Conservation (phyloP, 2,329 filamentous ascomycete genomes). For the Pseudodiploospora longispora region DNA sequence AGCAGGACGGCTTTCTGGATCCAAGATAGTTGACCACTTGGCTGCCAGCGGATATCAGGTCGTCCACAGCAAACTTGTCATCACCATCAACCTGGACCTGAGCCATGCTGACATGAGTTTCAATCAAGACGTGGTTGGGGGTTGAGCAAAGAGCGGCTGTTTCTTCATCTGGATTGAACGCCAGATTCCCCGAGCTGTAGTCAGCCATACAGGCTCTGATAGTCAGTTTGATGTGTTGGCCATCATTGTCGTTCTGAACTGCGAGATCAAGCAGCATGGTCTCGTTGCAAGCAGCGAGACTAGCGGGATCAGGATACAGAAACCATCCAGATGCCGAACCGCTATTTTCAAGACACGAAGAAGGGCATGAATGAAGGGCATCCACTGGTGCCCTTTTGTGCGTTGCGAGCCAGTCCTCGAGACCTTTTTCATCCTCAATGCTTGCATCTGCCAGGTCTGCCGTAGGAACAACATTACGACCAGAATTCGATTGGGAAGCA, state of each 20-base stretch:
- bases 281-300: constrained; percentile 3
- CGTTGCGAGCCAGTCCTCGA: too few relatives aligned
- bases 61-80: background rate
- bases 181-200: background rate
- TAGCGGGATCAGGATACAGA: constrained; percentile 3
- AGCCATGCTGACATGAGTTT: constrained; percentile 2
- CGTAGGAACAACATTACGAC: too few relatives aligned
- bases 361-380: constrained; percentile 4
- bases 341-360: constrained; percentile 2
- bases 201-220: constrained; percentile 5
- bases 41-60: constrained; percentile 2
- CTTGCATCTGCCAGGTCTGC: too few relatives aligned
- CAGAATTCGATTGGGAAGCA: too few relatives aligned
- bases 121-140: constrained; percentile 1
- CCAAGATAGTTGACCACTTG: constrained; percentile 4
- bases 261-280: constrained; percentile 1
- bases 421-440: too few relatives aligned
- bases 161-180: background rate
- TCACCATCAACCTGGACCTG: background rate
- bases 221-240: background rate
- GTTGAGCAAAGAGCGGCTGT: constrained; percentile 5
- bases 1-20: constrained; percentile 8
- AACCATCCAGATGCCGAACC: background rate
- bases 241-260: background rate
- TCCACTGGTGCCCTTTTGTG: too few relatives aligned